Percentiles rank a stretch among this genome's conserved stretches.
Conservation (phyloP, 805 yeast species). For the Candida chilensis region DNA sequence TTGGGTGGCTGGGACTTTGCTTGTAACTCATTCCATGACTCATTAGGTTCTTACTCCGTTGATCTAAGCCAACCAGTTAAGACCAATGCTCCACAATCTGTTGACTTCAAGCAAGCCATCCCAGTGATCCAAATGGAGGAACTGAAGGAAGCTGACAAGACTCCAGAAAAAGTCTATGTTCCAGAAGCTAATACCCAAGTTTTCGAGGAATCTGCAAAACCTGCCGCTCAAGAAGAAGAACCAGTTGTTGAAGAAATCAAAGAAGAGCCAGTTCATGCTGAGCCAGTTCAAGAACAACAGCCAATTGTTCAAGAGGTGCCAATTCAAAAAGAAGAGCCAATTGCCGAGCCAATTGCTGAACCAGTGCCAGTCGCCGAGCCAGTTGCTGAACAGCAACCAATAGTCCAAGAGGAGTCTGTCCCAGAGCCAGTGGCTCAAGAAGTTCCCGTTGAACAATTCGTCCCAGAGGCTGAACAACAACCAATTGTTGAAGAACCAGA, state of each 20-base stretch:
- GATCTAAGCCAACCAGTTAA: not conserved
- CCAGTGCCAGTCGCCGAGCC: not conserved
- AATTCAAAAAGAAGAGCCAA: too few relatives aligned
- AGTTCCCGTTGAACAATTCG: slow-evolving; percentile 1
- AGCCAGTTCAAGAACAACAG: slow-evolving; percentile 1
- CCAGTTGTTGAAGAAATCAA: not conserved
- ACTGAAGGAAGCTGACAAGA: slow-evolving; percentile 3
- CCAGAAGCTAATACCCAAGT: slow-evolving; percentile 1
- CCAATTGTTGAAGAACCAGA: too few relatives aligned
- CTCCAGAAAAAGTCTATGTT: slow-evolving; percentile 1
- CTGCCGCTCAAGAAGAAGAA: not conserved
- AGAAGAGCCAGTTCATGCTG: not conserved
- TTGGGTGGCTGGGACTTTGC: slow-evolving; percentile 80
- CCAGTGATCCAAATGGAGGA: slow-evolving; percentile 2
- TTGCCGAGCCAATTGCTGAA: not conserved
- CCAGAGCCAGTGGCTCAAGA: not conserved
- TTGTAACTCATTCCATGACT: slow-evolving; percentile 48
- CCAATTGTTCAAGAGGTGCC: not conserved
- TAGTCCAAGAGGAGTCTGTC: not conserved
- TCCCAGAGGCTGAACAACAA: not conserved
- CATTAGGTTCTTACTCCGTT: slow-evolving; percentile 12
- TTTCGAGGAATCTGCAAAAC: not conserved
- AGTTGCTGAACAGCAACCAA: slow-evolving; percentile 1
- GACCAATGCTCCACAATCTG: not conserved
- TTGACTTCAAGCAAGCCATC: slow-evolving; percentile 1